phyloP scores from a whole-genome alignment of 2,329 filamentous ascomycete species.

The Penicillium sp. region DNA sequence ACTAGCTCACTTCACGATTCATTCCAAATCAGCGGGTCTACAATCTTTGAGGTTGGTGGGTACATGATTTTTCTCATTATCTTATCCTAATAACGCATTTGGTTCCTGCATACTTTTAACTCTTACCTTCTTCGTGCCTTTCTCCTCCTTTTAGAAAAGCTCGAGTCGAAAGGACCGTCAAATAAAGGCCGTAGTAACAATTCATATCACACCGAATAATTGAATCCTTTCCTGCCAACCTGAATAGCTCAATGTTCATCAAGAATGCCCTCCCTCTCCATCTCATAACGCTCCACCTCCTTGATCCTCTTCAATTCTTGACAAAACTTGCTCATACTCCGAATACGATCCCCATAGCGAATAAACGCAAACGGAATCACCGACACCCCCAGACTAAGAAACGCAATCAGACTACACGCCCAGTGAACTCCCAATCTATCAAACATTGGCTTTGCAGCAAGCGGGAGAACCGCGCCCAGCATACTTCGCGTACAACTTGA shows the following conservation, averaged over 20 bases:
- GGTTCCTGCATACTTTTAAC: no score
- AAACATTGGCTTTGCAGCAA: constrained; percentile 45
- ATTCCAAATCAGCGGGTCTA: no score
- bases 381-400: constrained; percentile 34
- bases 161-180: constrained; percentile 15
- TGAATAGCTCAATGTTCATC: no score
- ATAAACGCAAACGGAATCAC: constrained; percentile 42
- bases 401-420: constrained; percentile 40
- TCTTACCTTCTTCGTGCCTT: no score
- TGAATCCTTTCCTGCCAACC: background rate
- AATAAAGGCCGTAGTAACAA: constrained; percentile 10
- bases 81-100: no score
- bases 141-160: no score
- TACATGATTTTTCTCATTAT: no score
- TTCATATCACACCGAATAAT: constrained; percentile 3
- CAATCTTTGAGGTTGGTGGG: no score
- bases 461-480: constrained; percentile 53
- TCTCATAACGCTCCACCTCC: constrained; percentile 25
- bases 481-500: constrained; percentile 48
- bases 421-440: constrained; percentile 36
- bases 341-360: constrained; percentile 34
- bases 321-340: constrained; percentile 39
- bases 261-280: constrained; percentile 14
- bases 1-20: no score
- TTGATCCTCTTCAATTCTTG: constrained; percentile 35